Evolutionary conservation across 345 rosid genomes (phyloP).

Genomic region (Clausena lansium): DNA sequence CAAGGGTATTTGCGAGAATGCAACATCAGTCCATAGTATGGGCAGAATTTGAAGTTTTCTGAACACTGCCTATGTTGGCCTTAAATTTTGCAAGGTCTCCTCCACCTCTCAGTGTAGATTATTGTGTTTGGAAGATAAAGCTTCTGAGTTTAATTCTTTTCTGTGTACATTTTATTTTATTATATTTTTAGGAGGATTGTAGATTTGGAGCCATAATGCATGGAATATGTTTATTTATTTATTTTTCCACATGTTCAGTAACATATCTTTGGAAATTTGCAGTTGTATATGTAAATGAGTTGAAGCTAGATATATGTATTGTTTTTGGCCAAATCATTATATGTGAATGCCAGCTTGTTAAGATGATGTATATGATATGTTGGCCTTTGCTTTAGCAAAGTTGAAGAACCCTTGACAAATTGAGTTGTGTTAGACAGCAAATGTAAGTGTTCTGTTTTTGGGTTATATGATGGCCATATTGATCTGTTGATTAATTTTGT

Average conservation of each 20-base stretch:
- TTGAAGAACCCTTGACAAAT: not conserved
- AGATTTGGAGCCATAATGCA: conserved; percentile 8
- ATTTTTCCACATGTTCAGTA: not conserved
- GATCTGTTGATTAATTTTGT: too few species aligned
- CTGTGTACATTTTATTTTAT: conserved; percentile 19
- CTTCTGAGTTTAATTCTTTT: conserved; percentile 11
- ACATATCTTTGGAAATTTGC: not conserved
- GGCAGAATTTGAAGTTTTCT: not conserved
- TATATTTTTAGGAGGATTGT: conserved; percentile 18
- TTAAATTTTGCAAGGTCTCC: conserved; percentile 8
- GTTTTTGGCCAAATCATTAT: not conserved
- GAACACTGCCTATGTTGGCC: not conserved
- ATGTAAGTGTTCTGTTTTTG: not conserved
- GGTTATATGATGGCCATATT: not conserved
- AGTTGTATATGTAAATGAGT: conserved; percentile 13
- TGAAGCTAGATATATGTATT: not conserved
- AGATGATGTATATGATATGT: not conserved
- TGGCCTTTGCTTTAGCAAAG: not conserved
- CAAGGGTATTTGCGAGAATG: conserved; percentile 58
- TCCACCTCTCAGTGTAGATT: conserved; percentile 5
- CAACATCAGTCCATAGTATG: conserved; percentile 63
- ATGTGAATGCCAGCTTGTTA: not conserved
- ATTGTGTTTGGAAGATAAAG: not conserved
- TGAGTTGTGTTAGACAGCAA: too few species aligned
- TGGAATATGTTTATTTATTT: not conserved